These are phyloP conservation scores for Prosopis cineraria DNA, from an alignment of 306 rosid genomes.

Conservation along the genomic window DNA sequence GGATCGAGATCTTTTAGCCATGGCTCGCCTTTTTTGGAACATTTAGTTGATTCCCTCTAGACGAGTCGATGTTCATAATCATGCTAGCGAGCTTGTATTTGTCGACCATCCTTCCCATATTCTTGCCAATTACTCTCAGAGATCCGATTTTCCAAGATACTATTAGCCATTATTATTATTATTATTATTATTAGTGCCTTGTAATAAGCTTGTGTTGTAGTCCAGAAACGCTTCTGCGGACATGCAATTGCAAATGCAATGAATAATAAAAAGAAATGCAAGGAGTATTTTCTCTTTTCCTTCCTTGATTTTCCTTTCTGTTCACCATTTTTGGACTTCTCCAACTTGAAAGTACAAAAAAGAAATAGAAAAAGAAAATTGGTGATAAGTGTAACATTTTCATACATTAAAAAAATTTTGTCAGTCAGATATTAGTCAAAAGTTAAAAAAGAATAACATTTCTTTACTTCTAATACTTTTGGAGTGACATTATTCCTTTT, in stretches of 20 bases:
- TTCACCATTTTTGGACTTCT: too few relatives aligned
- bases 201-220: constrained; percentile 59
- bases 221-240: constrained; percentile 42
- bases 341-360: too few relatives aligned
- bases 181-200: too few relatives aligned
- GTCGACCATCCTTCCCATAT: constrained; percentile 83
- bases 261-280: constrained; percentile 27
- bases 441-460: too few relatives aligned
- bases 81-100: not conserved
- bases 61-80: constrained; percentile 18
- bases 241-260: constrained; percentile 35
- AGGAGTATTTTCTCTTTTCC: not conserved
- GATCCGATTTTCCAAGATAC: constrained; percentile 79
- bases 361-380: not conserved
- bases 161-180: constrained; percentile 58
- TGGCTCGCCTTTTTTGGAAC: constrained; percentile 93
- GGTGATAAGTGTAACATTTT: too few relatives aligned
- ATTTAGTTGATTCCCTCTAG: constrained; percentile 85
- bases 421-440: too few relatives aligned
- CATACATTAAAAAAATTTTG: too few relatives aligned
- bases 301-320: not conserved
- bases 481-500: too few relatives aligned
- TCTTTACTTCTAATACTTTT: too few relatives aligned
- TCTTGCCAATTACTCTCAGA: constrained; percentile 89
- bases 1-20: constrained; percentile 71